Evolutionary conservation across 2,329 filamentous ascomycete species (phyloP), one percentile per base, ranked within the genome.

Genomic region (Botryotinia globosa): DNA sequence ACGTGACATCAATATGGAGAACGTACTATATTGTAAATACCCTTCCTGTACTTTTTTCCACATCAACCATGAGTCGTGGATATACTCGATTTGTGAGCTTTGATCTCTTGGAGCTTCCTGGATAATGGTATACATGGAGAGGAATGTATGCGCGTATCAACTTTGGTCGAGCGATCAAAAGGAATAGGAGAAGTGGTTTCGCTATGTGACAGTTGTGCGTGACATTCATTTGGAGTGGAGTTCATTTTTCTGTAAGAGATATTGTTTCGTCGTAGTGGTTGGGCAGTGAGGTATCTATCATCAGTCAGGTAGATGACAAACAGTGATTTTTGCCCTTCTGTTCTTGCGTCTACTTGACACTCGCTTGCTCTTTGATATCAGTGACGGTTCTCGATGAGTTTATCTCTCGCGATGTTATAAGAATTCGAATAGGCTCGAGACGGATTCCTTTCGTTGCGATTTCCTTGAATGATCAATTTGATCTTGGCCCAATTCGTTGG

Each of bases 401-500:
- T 51, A 9, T 51, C n/a, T 16, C 25, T 6, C 14, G 0, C 22
- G 12, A 51, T n/a, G n/a, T 1, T 12, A 6, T n/a, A 12, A 14
- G 25, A 14, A 12, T 51, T 14, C 0, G 4, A 14, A 25, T 5
- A 4, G 10, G 48, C 25, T 14, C 48, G 5, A 51, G 0, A 51
- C 2, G 0, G 5, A 5, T 0, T n/a, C 5, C 22, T n/a, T n/a
- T 51, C 0, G 0, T n/a, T n/a, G 12, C 25, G 2, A 0, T 51
- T 51, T n/a, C n/a, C 12, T 51, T 51, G 48, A 16, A 51, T n/a
- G 12, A 7, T 5, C 0, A 16, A 1, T 9, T 51, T 51, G 48
- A 16, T 16, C 48, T n/a, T 51, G 9, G 12, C 16, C 12, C 10
- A n/a, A 51, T n/a, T 14, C 0, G 12, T n/a, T n/a, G n/a, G 48